Conservation (phyloP, 1,139 yeast species). For the Kodamaea ohmeri region DNA sequence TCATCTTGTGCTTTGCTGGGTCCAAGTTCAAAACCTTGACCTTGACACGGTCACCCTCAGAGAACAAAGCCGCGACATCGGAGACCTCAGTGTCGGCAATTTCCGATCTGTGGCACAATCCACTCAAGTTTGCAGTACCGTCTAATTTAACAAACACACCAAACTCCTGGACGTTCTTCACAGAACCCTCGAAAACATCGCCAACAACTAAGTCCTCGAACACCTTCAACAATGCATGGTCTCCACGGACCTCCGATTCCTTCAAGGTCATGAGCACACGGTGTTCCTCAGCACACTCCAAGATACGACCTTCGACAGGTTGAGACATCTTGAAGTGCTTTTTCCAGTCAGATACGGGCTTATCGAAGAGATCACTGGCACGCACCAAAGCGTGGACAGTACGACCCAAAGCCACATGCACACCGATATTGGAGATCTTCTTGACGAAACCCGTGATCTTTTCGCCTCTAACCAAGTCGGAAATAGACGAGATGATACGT, state of each 20-base stretch:
- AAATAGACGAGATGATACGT: not conserved
- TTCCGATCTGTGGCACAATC: slow-evolving; percentile 84
- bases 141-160: slow-evolving; percentile 88
- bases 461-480: slow-evolving; percentile 66
- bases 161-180: slow-evolving; percentile 75
- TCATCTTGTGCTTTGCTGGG: slow-evolving; percentile 64
- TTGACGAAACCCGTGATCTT: slow-evolving; percentile 78
- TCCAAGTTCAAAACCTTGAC: slow-evolving; percentile 71
- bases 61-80: slow-evolving; percentile 60
- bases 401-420: slow-evolving; percentile 76
- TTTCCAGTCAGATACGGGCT: slow-evolving; percentile 85
- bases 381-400: slow-evolving; percentile 76
- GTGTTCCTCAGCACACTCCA: slow-evolving; percentile 59
- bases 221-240: slow-evolving; percentile 50
- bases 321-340: slow-evolving; percentile 68
- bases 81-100: slow-evolving; percentile 65
- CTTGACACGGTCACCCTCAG: slow-evolving; percentile 87
- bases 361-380: slow-evolving; percentile 77
- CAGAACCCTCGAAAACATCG: slow-evolving; percentile 74
- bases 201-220: slow-evolving; percentile 69
- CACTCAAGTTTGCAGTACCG: slow-evolving; percentile 72
- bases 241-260: slow-evolving; percentile 77
- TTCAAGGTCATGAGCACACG: slow-evolving; percentile 76
- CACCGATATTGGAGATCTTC: slow-evolving; percentile 72
- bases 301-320: slow-evolving; percentile 71